A percentile compares a stretch with the other conserved stretches of the same genome.
Evolutionary conservation across 139 green algal species (phyloP).

Genomic region (Picochlorum sp.): DNA sequence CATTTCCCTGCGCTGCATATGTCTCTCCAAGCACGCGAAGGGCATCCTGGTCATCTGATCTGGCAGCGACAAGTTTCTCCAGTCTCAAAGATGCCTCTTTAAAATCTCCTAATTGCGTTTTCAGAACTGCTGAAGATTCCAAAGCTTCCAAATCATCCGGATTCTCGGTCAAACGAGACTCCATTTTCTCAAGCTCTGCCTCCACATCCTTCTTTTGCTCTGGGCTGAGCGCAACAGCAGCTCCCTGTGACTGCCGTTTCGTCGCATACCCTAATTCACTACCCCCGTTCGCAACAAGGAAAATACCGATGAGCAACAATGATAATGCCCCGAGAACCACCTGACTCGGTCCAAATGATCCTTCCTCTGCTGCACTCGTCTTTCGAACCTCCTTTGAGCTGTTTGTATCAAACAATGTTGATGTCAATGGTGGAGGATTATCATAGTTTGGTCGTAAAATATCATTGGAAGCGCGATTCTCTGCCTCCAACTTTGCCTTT

Average conservation of each 20-base stretch:
- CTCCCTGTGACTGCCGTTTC: background rate
- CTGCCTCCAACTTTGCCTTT: constrained; percentile 5
- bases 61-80: constrained; percentile 10
- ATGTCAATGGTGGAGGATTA: constrained; percentile 22
- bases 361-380: constrained; percentile 5
- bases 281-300: constrained; percentile 24
- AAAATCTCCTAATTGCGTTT: constrained; percentile 17
- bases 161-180: background rate
- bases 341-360: constrained; percentile 20
- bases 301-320: constrained; percentile 19
- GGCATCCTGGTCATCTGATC: constrained; percentile 16
- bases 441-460: constrained; percentile 14
- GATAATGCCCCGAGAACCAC: constrained; percentile 16
- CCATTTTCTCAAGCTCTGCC: constrained; percentile 10
- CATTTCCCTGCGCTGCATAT: constrained; percentile 10
- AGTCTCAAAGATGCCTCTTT: constrained; percentile 15
- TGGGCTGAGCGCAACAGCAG: constrained; percentile 2
- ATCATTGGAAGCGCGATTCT: background rate
- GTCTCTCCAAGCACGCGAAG: constrained; percentile 34
- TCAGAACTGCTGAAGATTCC: constrained; percentile 24
- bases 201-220: constrained; percentile 18
- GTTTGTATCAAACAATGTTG: constrained; percentile 12
- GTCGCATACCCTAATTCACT: constrained; percentile 7
- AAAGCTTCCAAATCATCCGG: constrained; percentile 12
- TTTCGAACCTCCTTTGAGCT: background rate